These are phyloP conservation scores for Hypoxylon sp. DNA, from an alignment of 2,329 filamentous ascomycete species.

Conservation along the genomic window DNA sequence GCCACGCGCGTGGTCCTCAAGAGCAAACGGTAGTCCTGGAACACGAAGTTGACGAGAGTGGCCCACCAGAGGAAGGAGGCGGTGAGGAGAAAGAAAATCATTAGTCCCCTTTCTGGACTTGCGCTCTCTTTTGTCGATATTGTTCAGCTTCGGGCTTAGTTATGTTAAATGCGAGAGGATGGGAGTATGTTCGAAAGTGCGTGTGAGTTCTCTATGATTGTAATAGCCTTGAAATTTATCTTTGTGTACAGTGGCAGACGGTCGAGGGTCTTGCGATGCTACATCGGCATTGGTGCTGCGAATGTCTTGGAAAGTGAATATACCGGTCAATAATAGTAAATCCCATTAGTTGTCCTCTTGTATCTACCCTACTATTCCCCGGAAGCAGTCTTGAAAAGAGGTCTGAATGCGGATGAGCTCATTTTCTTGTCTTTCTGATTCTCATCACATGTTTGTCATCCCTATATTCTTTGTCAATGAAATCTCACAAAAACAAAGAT, in stretches of 20 bases:
- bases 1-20: conserved; percentile 47
- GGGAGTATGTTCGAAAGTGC: neutral
- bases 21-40: conserved; percentile 43
- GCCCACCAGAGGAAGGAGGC: conserved; percentile 42
- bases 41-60: conserved; percentile 46
- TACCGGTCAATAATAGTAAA: neutral
- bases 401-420: conserved; percentile 20
- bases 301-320: neutral
- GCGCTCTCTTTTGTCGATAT: neutral
- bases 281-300: neutral
- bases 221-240: neutral
- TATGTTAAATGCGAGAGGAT: neutral
- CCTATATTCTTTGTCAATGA: conserved; percentile 12
- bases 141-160: too few relatives aligned
- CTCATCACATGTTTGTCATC: neutral
- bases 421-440: neutral
- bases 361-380: neutral
- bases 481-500: conserved; percentile 23
- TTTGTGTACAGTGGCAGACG: neutral
- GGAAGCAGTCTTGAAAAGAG: conserved; percentile 15
- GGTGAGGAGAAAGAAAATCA: conserved; percentile 44
- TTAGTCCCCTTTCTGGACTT: conserved; percentile 7
- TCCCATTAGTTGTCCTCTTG: neutral
- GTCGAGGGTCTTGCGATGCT: neutral
- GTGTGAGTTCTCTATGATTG: neutral